These are phyloP conservation scores for Boechera retrofracta DNA, from an alignment of 345 rosid species.

Conservation along the genomic window DNA sequence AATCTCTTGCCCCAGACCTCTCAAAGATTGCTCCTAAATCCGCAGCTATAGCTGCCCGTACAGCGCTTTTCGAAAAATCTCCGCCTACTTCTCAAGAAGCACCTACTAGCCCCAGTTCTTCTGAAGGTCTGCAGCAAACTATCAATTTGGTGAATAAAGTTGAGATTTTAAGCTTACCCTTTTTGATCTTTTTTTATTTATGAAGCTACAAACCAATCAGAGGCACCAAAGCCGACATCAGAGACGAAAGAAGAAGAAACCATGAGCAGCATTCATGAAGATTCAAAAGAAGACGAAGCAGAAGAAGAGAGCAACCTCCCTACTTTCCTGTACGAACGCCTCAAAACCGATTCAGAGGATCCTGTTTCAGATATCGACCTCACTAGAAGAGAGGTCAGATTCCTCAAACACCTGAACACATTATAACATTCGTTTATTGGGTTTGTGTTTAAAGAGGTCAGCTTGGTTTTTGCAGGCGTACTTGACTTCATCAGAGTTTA, in stretches of 20 bases:
- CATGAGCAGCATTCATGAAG: slow-evolving; percentile 79
- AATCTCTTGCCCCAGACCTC: slow-evolving; percentile 85
- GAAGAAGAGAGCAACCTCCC: slow-evolving; percentile 91
- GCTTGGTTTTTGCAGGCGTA: slow-evolving; percentile 65
- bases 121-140: slow-evolving; percentile 59
- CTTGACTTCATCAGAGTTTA: slow-evolving; percentile 71
- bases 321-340: slow-evolving; percentile 81
- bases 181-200: slow-evolving; percentile 39
- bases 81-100: slow-evolving; percentile 61
- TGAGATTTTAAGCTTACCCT: slow-evolving; percentile 20
- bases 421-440: not conserved
- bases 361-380: slow-evolving; percentile 80
- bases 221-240: slow-evolving; percentile 49
- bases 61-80: slow-evolving; percentile 69
- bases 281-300: slow-evolving; percentile 76
- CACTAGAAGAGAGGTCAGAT: slow-evolving; percentile 85
- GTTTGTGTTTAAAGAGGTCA: slow-evolving; percentile 6
- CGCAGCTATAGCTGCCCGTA: slow-evolving; percentile 71
- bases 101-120: slow-evolving; percentile 67
- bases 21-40: slow-evolving; percentile 63
- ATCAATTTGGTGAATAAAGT: slow-evolving; percentile 1
- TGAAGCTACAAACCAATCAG: slow-evolving; percentile 61
- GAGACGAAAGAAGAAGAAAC: slow-evolving; percentile 63
- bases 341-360: slow-evolving; percentile 65
- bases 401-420: slow-evolving; percentile 1